Evolutionary conservation across 1,139 yeast species (phyloP), one percentile per base, ranked within the genome.

Genomic region (Zygosaccharomyces pseudobailii): DNA sequence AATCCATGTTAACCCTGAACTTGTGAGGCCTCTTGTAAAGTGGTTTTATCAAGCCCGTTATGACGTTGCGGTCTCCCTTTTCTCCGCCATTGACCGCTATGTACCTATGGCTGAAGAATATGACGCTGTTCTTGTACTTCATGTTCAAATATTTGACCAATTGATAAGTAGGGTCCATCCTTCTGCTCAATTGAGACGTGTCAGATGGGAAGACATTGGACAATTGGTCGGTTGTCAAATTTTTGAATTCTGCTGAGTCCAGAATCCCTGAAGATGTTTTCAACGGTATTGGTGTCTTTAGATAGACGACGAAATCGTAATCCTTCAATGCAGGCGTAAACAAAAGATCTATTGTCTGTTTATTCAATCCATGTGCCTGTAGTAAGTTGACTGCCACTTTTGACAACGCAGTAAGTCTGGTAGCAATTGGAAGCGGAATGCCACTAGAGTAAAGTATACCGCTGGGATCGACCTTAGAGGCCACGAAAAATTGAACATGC

Each of bases 391-490:
- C 69, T 0, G 94, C 92, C 28, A 85, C 89, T 56, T 89, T 79
- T 1, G 97, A 80, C 52, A 92, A 75, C 0, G 95, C 92, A 0
- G 97, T 90, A 54, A 90, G 71, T 70, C 98, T 80, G 21, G 90
- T 78, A 2, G 96, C 90, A 48, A 89, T 82, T 8, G 95, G 90
- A 46, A 88, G 72, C 13, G 84, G 80, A 36, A 83, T 69, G 45
- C 77, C 77, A 53, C 79, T 78, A 3, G 96, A 80, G 92, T 96
- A 92, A 50, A 86, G 65, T 32, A 82, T 80, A 43, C 97, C 97
- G 10, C 92, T 79, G 9, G 82, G 80, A 61, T 92, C 97, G 52
- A 82, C 84, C 60, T 80, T 82, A 1, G 95, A 78, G 0, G 85
- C 96, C 54, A 92, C 79, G 58, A 88, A 89, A 61, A 84, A 79